Conservation (phyloP, 768 basidiomycete genomes). For the Mycena galopus region DNA sequence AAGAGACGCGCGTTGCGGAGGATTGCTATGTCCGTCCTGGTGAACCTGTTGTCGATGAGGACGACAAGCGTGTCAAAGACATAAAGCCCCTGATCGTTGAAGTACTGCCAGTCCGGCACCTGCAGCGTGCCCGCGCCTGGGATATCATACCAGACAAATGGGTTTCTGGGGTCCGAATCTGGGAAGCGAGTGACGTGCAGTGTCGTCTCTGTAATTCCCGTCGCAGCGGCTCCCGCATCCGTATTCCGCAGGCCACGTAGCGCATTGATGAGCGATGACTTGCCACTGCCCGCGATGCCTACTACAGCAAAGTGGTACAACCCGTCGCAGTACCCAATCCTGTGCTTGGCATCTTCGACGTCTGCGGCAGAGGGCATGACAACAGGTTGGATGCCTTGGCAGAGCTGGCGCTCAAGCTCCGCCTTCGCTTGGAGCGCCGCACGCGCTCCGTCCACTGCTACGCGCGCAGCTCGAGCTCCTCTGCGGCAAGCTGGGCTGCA, state of each 20-base stretch:
- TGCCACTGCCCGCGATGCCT: conserved; percentile 11
- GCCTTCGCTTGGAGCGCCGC: conserved; percentile 15
- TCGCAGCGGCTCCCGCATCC: conserved; percentile 41
- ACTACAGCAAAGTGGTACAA: conserved; percentile 5
- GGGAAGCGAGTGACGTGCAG: conserved; percentile 40
- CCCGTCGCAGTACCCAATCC: conserved; percentile 30
- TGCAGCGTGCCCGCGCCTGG: too few relatives aligned
- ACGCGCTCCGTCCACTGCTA: conserved; percentile 4
- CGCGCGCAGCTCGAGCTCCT: too few relatives aligned
- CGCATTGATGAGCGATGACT: conserved; percentile 16
- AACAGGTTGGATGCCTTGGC: conserved; percentile 35
- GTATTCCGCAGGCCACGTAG: conserved; percentile 33
- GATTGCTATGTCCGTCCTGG: conserved; percentile 38
- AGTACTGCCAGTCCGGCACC: too few relatives aligned
- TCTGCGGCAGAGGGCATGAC: conserved; percentile 45
- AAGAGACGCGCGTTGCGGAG: too few relatives aligned
- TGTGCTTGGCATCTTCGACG: conserved; percentile 24
- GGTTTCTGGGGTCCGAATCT: conserved; percentile 35
- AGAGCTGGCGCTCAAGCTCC: conserved; percentile 13
- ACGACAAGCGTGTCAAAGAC: conserved; percentile 51
- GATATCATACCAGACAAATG: not conserved
- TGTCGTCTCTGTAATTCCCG: conserved; percentile 46
- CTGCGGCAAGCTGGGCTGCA: too few relatives aligned
- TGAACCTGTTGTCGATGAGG: conserved; percentile 50
- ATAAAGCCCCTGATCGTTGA: conserved; percentile 52